Conservation (phyloP, 2,329 filamentous ascomycete species). For the Emericellopsis atlantica region DNA sequence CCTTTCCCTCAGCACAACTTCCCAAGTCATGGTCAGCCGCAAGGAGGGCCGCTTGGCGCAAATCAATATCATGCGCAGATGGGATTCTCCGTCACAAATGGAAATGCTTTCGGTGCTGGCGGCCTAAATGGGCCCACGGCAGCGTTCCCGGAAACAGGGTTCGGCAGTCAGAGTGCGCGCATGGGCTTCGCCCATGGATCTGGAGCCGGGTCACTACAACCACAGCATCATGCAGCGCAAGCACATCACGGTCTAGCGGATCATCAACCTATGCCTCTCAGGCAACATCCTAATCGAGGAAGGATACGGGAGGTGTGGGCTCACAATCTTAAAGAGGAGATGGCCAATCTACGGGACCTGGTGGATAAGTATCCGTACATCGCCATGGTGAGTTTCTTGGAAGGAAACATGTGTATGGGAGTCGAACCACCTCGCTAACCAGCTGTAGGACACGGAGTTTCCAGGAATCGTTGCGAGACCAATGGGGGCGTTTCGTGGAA, state of each 20-base stretch:
- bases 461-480: conserved; percentile 94
- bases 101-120: conserved; percentile 42
- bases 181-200: conserved; percentile 66
- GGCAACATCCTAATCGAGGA: conserved; percentile 43
- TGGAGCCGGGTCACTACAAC: conserved; percentile 43
- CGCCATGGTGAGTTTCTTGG: conserved; percentile 64
- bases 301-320: conserved; percentile 96
- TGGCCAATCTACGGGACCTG: conserved; percentile 69
- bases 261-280: conserved; percentile 29
- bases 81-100: conserved; percentile 47
- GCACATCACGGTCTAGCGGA: conserved; percentile 27
- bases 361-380: conserved; percentile 91
- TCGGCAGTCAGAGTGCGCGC: conserved; percentile 77
- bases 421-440: conserved; percentile 1
- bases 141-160: conserved; percentile 54
- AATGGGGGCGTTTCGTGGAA: conserved; percentile 87
- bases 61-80: conserved; percentile 64
- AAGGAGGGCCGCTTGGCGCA: conserved; percentile 41
- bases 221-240: conserved; percentile 42
- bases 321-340: conserved; percentile 82
- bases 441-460: conserved; percentile 80
- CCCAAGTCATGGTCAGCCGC: conserved; percentile 36
- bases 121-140: conserved; percentile 43
- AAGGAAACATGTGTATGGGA: not conserved
- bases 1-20: conserved; percentile 35